phyloP scores from a whole-genome alignment of 805 yeast species.

The Candida silvicultrix region DNA sequence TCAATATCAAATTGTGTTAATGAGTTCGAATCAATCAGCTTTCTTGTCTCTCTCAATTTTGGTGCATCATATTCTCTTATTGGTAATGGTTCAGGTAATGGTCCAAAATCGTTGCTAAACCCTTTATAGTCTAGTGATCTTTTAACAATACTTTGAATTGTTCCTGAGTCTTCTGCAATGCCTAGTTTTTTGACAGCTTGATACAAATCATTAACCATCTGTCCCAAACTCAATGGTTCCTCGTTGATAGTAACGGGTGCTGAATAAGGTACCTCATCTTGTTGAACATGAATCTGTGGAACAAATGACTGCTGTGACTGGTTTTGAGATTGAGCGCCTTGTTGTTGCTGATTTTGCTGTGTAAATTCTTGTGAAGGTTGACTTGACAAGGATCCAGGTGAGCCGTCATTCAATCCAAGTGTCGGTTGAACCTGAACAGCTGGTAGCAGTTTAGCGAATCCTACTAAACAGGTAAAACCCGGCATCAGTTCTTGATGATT shows the following conservation, averaged over 20 bases:
- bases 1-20: constrained; percentile 63
- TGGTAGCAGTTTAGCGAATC: constrained; percentile 70
- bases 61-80: constrained; percentile 82
- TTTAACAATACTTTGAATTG: constrained; percentile 37
- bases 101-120: constrained; percentile 54
- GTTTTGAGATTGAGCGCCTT: constrained; percentile 8
- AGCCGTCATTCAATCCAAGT: constrained; percentile 9
- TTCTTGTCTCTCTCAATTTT: constrained; percentile 78
- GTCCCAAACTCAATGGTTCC: constrained; percentile 17
- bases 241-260: constrained; percentile 10
- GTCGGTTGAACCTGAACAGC: constrained; percentile 16
- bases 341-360: constrained; percentile 16
- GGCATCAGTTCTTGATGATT: constrained; percentile 81
- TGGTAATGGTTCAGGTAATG: constrained; percentile 67
- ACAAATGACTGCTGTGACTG: constrained; percentile 6
- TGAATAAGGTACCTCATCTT: constrained; percentile 2
- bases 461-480: constrained; percentile 69
- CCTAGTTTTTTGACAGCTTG: constrained; percentile 27
- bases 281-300: constrained; percentile 1
- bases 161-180: constrained; percentile 22
- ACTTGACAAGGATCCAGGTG: neutral
- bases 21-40: constrained; percentile 52
- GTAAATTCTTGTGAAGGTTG: constrained; percentile 12
- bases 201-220: constrained; percentile 23
- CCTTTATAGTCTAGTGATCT: constrained; percentile 38